Conservation (phyloP, 257 asterid species). For the Fraxinus anomala region DNA sequence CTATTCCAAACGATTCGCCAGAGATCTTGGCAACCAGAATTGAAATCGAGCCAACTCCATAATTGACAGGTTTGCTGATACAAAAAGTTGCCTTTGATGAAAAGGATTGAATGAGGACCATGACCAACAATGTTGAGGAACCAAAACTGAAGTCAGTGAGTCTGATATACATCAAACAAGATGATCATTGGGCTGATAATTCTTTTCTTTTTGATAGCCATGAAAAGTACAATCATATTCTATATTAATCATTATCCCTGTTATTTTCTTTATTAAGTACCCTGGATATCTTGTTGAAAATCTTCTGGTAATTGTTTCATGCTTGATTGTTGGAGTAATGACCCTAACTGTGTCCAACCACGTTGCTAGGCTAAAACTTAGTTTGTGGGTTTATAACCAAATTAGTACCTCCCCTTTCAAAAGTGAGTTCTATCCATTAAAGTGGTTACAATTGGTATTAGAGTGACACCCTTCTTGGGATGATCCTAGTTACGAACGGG, state of each 20-base stretch:
- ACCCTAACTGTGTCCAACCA: no score
- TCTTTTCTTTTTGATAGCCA: constrained; percentile 1
- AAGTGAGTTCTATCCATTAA: no score
- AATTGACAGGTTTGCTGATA: background rate
- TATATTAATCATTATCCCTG: background rate
- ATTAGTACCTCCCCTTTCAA: no score
- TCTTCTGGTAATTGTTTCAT: background rate
- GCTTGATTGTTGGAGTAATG: background rate
- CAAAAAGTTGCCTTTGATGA: background rate
- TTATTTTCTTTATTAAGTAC: background rate
- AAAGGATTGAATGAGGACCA: constrained; percentile 6
- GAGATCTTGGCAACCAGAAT: constrained; percentile 1
- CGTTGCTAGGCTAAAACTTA: no score
- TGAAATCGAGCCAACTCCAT: background rate
- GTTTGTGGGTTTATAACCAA: no score
- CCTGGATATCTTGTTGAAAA: background rate
- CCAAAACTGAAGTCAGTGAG: background rate
- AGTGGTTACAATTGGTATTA: no score
- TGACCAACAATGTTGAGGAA: background rate
- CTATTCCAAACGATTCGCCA: background rate
- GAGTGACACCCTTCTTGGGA: no score
- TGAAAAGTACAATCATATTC: background rate
- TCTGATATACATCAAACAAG: constrained; percentile 13
- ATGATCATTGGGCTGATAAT: constrained; percentile 6
- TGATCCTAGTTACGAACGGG: no score